Conservation (phyloP, 108 stramenopile genomes). For the Nitzschia palea region DNA sequence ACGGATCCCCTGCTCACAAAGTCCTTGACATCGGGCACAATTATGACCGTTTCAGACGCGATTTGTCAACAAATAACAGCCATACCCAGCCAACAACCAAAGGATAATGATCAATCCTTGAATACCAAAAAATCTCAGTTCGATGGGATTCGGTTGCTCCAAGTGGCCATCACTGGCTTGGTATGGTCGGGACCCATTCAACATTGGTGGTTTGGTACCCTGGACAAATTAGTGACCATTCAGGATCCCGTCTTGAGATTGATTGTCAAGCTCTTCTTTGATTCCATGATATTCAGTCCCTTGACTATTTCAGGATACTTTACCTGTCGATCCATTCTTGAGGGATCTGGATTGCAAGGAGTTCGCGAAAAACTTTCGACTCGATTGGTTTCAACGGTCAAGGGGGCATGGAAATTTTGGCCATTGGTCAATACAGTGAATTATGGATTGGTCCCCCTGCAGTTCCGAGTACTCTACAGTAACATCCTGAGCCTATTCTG, state of each 20-base stretch:
- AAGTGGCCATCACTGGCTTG: constrained; percentile 24
- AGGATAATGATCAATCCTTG: constrained; percentile 8
- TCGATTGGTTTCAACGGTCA: constrained; percentile 11
- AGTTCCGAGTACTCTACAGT: constrained; percentile 28
- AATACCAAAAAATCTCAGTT: no score
- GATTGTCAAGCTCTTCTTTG: constrained; percentile 17
- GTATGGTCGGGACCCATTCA: constrained; percentile 26
- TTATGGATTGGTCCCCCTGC: constrained; percentile 23
- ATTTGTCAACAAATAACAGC: constrained; percentile 17
- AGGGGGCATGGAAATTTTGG: constrained; percentile 31
- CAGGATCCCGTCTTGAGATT: constrained; percentile 9
- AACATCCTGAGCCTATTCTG: constrained; percentile 25
- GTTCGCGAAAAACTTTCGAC: constrained; percentile 13
- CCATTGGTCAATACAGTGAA: constrained; percentile 23
- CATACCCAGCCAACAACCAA: not conserved
- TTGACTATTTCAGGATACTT: constrained; percentile 26
- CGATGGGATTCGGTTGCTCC: constrained; percentile 18
- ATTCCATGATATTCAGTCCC: constrained; percentile 21
- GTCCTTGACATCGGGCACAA: constrained; percentile 18
- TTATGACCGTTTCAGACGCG: constrained; percentile 14
- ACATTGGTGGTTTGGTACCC: constrained; percentile 22
- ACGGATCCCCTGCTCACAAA: constrained; percentile 24
- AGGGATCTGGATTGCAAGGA: constrained; percentile 16
- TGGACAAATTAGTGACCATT: constrained; percentile 13
- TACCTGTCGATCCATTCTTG: constrained; percentile 13